A percentile compares a stretch with the other conserved stretches of the same genome.
phyloP scores from a whole-genome alignment of 495 filamentous ascomycete genomes.

The Penicillium nucicola region DNA sequence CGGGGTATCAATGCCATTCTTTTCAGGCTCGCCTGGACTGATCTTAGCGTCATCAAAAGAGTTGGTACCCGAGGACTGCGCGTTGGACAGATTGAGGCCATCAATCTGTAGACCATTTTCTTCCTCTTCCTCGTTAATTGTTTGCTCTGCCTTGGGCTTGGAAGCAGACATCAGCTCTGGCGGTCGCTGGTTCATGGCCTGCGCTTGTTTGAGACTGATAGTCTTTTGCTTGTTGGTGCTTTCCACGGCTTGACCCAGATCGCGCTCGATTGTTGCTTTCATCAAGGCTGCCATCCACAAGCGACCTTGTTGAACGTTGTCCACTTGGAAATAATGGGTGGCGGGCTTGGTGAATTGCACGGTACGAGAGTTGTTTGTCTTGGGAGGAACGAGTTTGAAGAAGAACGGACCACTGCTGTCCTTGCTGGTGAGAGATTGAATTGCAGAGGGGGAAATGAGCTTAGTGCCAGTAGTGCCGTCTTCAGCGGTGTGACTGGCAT shows the following conservation, averaged over 20 bases:
- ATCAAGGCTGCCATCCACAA: conserved; percentile 98
- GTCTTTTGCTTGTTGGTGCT: conserved; percentile 96
- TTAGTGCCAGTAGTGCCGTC: conserved; percentile 31
- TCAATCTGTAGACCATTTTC: conserved; percentile 33
- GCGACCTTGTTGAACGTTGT: conserved; percentile 80
- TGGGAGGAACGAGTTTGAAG: conserved; percentile 95
- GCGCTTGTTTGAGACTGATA: conserved; percentile 81
- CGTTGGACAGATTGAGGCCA: conserved; percentile 31
- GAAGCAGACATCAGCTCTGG: conserved; percentile 71
- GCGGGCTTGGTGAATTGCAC: conserved; percentile 97
- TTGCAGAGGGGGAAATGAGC: conserved; percentile 8
- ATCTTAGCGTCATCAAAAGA: conserved; percentile 16
- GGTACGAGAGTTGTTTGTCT: conserved; percentile 78
- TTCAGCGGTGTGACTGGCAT: conserved; percentile 38
- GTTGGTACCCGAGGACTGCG: conserved; percentile 12
- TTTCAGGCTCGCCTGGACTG: conserved; percentile 11
- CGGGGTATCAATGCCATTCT: neutral
- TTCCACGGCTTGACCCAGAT: conserved; percentile 71
- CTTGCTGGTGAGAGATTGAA: conserved; percentile 18
- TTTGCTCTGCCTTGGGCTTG: conserved; percentile 10
- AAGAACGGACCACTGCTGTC: conserved; percentile 72
- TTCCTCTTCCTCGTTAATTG: conserved; percentile 25
- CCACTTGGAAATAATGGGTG: conserved; percentile 96
- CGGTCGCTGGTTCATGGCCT: conserved; percentile 77
- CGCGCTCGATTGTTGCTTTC: conserved; percentile 98